Conservation (phyloP, 2,329 filamentous ascomycete genomes). For the Talaromyces piceae region DNA sequence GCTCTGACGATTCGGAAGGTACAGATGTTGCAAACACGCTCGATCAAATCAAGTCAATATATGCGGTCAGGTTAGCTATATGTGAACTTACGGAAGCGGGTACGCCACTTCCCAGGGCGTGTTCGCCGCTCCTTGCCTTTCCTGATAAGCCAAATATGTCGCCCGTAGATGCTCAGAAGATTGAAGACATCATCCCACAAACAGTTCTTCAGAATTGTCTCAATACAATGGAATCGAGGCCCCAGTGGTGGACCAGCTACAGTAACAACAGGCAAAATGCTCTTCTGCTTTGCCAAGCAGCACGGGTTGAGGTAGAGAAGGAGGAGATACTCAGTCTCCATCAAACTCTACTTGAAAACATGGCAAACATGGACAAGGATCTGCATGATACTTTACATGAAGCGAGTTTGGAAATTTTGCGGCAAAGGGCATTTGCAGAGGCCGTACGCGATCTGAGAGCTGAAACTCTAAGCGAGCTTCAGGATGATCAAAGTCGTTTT, state of each 20-base stretch:
- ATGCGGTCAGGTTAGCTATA: conserved; percentile 55
- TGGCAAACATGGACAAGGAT: conserved; percentile 26
- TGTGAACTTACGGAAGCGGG: conserved; percentile 54
- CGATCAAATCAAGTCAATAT: conserved; percentile 47
- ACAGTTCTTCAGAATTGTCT: conserved; percentile 45
- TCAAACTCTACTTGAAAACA: conserved; percentile 30
- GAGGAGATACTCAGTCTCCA: conserved; percentile 36
- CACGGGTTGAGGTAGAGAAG: conserved; percentile 51
- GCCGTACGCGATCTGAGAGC: conserved; percentile 23
- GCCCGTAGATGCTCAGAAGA: conserved; percentile 11
- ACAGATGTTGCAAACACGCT: conserved; percentile 24
- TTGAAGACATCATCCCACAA: conserved; percentile 16
- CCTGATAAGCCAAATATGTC: conserved; percentile 10
- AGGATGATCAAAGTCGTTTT: conserved; percentile 20
- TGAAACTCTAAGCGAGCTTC: conserved; percentile 25
- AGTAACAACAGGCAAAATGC: conserved; percentile 56
- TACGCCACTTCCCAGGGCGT: conserved; percentile 44
- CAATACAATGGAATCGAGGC: conserved; percentile 44
- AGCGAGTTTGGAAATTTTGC: conserved; percentile 21
- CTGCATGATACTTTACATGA: conserved; percentile 27
- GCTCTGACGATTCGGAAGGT: conserved; percentile 18
- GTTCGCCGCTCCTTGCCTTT: conserved; percentile 42
- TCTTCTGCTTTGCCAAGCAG: conserved; percentile 55
- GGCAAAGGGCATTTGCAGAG: conserved; percentile 28
- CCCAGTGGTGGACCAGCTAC: conserved; percentile 58